phyloP scores from a whole-genome alignment of 768 basidiomycete genomes.

The Coprinellus micaceus region DNA sequence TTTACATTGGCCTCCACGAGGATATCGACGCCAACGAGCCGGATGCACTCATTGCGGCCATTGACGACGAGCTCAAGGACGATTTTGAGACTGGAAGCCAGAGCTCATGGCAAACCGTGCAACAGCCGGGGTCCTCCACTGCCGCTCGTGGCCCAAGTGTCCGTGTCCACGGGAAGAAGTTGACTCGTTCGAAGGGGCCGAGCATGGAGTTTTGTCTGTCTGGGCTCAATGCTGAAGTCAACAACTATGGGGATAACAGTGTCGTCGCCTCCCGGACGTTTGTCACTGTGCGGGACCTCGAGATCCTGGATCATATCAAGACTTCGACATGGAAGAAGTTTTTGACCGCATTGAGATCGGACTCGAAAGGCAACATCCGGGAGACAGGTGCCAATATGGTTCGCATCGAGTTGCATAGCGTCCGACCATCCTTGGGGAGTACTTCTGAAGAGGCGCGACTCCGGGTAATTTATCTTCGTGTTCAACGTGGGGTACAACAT shows the following conservation, averaged over 20 bases:
- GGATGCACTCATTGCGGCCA: conserved; percentile 78
- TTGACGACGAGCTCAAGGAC: conserved; percentile 85
- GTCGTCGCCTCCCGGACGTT: conserved; percentile 62
- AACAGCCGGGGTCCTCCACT: conserved; percentile 14
- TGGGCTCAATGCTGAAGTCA: conserved; percentile 62
- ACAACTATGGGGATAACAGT: conserved; percentile 55
- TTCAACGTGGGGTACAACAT: background rate
- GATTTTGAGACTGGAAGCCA: conserved; percentile 71
- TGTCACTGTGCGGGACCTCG: conserved; percentile 65
- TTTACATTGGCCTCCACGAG: conserved; percentile 87
- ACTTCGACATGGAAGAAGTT: conserved; percentile 99
- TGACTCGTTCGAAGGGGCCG: conserved; percentile 71
- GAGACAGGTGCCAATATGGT: conserved; percentile 95
- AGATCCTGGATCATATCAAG: conserved; percentile 96
- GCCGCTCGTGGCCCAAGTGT: conserved; percentile 34
- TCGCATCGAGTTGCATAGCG: conserved; percentile 71
- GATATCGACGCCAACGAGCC: conserved; percentile 73
- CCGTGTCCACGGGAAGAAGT: conserved; percentile 52
- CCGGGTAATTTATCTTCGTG: conserved; percentile 47
- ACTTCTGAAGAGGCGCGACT: conserved; percentile 74
- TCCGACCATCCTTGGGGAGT: conserved; percentile 67
- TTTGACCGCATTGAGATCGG: conserved; percentile 77
- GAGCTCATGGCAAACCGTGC: conserved; percentile 90
- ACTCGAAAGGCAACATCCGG: conserved; percentile 82
- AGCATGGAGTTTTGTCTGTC: conserved; percentile 81